Evolutionary conservation across 1,284 basidiomycete genomes (phyloP), one percentile per base, ranked within the genome.

Genomic region (Phlebopus sp.): DNA sequence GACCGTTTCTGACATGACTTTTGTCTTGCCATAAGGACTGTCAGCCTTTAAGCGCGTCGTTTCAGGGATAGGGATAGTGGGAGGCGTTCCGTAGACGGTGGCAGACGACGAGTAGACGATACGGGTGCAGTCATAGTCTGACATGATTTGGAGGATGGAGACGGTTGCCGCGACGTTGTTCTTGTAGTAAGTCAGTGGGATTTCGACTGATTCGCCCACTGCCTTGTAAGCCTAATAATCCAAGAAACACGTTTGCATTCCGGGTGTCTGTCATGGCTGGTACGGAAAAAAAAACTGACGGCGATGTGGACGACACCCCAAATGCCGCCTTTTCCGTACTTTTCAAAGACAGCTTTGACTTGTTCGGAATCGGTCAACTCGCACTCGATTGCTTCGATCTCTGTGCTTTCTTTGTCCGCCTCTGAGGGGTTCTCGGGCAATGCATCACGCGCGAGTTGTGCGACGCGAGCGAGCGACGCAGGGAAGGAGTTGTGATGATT

Each of bases 91-190:
- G 67, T 99, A 99, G 30, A 99, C 97, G n/a, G 97, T 99, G 2
- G 97, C 97, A 19, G 93, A 97, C 10, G 95, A 97, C 1, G 94
- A 97, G 75, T 98, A 99, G 53, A 99, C 95, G 54, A 99, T 76
- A 51, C 91, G 82, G 52, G 80, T 78, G 73, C 87, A 91, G 50
- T 86, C 84, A 68, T 85, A 90, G 53, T 90, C 86, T 48, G 78
- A 76, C 94, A 97, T 97, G 55, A 81, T 73, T 74, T 93, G 83
- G 41, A 96, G 76, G 17, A 97, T 80, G 39, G 78, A 82, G 52
- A 96, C 71, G 2, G 92, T 93, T 9, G 91, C 93, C 31, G 78
- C 71, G 50, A 97, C 92, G 63, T 97, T 97, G 73, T 94, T 94
- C 56, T 81, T 74, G 68, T 97, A 97, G 72, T 97, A 98, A 13